A percentile compares a stretch with the other conserved stretches of the same genome.
These are phyloP conservation scores for Spiraea crenata DNA, from an alignment of 331 rosid species.

Conservation along the genomic window DNA sequence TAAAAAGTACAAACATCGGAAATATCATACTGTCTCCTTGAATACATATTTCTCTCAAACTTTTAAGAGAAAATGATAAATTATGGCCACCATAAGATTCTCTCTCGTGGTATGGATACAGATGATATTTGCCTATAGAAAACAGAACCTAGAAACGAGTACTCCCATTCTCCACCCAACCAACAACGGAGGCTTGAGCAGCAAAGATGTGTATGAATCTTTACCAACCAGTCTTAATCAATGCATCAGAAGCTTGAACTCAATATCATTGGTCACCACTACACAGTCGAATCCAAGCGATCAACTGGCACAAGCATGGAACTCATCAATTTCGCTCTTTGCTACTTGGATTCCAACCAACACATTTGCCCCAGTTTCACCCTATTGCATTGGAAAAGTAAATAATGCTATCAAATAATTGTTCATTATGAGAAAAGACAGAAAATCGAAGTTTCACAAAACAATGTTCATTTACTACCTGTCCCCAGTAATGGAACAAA, in stretches of 20 bases:
- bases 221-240: conserved; percentile 15
- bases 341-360: conserved; percentile 82
- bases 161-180: neutral
- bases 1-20: neutral
- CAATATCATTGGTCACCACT: conserved; percentile 53
- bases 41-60: neutral
- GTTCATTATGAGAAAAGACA: neutral
- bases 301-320: conserved; percentile 44
- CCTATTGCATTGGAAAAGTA: conserved; percentile 41
- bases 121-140: neutral
- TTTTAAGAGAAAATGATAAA: neutral
- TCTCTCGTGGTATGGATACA: too few species aligned
- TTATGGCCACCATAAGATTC: too few species aligned
- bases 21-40: neutral
- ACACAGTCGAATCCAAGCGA: conserved; percentile 64
- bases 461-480: conserved; percentile 43
- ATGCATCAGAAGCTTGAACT: conserved; percentile 75
- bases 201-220: neutral
- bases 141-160: neutral
- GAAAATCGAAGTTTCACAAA: neutral
- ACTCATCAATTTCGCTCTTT: conserved; percentile 54
- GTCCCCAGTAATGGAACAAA: conserved; percentile 81
- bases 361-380: conserved; percentile 84
- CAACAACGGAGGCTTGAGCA: too few species aligned
- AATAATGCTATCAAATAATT: conserved; percentile 6